Evolutionary conservation across 2,329 filamentous ascomycete species (phyloP).

Genomic region (Fusarium piperis): DNA sequence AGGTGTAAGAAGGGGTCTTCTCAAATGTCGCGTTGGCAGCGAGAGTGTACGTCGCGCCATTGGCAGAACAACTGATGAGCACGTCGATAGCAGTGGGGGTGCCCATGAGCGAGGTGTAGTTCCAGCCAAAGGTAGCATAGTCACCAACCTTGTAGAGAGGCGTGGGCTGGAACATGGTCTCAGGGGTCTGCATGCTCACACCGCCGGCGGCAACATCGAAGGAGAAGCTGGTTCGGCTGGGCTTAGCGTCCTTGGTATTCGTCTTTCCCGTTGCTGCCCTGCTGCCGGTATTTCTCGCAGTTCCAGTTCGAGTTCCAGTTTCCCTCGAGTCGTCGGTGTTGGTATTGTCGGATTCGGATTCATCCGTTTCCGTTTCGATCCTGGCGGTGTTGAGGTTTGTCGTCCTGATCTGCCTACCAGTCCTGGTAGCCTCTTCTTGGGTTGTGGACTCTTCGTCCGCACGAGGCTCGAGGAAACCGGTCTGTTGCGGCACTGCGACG

Average conservation of each 20-base stretch:
- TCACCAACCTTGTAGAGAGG: slow-evolving; percentile 70
- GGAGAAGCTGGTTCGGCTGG: slow-evolving; percentile 55
- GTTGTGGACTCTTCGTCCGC: slow-evolving; percentile 11
- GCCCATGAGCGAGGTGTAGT: slow-evolving; percentile 69
- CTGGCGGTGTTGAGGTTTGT: slow-evolving; percentile 55
- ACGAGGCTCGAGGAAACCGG: slow-evolving; percentile 16
- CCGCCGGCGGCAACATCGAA: slow-evolving; percentile 59
- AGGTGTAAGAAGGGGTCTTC: slow-evolving; percentile 61
- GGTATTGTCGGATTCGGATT: background rate
- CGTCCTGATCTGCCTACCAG: slow-evolving; percentile 40
- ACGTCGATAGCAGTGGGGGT: slow-evolving; percentile 70
- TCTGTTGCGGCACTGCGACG: slow-evolving; percentile 27
- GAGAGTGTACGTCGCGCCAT: slow-evolving; percentile 66
- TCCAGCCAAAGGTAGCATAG: slow-evolving; percentile 69
- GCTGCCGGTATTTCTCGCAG: slow-evolving; percentile 27
- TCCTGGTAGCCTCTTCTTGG: slow-evolving; percentile 28
- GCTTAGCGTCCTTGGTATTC: slow-evolving; percentile 34
- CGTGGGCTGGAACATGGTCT: slow-evolving; percentile 53
- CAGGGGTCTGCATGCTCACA: slow-evolving; percentile 64
- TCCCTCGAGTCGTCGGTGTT: background rate
- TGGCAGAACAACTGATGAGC: slow-evolving; percentile 64
- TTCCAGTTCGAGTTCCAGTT: slow-evolving; percentile 15
- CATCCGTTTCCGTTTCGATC: slow-evolving; percentile 15
- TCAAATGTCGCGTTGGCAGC: slow-evolving; percentile 70
- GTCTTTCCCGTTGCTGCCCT: slow-evolving; percentile 23